Evolutionary conservation across 2,329 filamentous ascomycete species (phyloP), one percentile per base, ranked within the genome.

Genomic region (Diaporthe eres): DNA sequence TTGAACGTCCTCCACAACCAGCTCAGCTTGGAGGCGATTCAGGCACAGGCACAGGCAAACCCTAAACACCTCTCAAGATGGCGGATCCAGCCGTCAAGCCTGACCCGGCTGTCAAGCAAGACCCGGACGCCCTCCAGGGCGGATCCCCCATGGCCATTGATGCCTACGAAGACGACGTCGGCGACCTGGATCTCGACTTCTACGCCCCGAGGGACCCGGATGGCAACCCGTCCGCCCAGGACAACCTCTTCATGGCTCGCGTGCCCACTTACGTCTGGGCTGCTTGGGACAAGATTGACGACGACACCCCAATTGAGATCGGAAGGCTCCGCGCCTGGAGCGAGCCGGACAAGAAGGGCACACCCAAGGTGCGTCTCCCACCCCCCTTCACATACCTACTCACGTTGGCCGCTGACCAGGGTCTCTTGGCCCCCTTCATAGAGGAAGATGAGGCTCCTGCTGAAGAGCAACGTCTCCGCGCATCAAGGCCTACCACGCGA

Each of bases 401-500:
- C 47, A 9, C 31, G 3, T 10, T 17, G 51, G 34, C 37, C n/a
- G 42, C 71, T 65, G 58, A 73, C 47, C 31, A 55, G 31, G 8
- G 34, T 13, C 25, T 39, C 12, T 47, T 34, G 34, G 19, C 6
- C 13, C 12, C 13, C 25, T 49, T 22, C n/a, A 53, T 77, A 87
- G 82, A 83, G 85, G 76, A 87, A 87, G 75, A 85, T 89, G 77
- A 85, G 93, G 82, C 94, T 98, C 85, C 90, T 95, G 77, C 88
- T 98, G 58, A 87, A 89, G 80, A 88, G 88, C 31, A 88, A 92
- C 71, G 87, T 93, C 70, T 87, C 90, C 10, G 88, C 92, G 77
- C 95, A 98, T 82, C 90, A 93, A 79, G 86, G 89, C 7, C 88
- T 98, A n/a, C 95, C 96, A 15, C 95, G 95, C 81, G 95, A 98